Conservation (phyloP, 2,329 filamentous ascomycete species). For the Dichotomopilus funicola region DNA sequence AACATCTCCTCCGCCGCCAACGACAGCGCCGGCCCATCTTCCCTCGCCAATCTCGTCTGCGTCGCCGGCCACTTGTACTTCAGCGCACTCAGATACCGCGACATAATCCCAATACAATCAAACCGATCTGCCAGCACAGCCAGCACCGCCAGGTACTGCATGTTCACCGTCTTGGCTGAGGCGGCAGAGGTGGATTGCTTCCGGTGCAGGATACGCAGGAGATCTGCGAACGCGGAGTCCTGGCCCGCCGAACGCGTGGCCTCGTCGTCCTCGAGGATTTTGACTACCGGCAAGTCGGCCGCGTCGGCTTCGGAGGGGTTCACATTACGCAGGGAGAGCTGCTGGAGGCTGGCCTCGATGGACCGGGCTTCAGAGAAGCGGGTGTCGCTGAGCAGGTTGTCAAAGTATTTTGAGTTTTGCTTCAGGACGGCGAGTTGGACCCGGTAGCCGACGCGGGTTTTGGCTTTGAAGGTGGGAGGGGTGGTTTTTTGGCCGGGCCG, state of each 20-base stretch:
- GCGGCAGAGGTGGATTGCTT: slow-evolving; percentile 34
- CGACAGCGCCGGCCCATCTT: slow-evolving; percentile 25
- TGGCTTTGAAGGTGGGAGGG: slow-evolving; percentile 27
- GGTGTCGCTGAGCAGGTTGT: slow-evolving; percentile 55
- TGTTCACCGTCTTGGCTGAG: slow-evolving; percentile 37
- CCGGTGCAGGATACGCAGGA: slow-evolving; percentile 60
- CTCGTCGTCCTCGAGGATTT: slow-evolving; percentile 62
- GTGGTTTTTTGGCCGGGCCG: slow-evolving; percentile 19
- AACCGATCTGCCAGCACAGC: slow-evolving; percentile 69
- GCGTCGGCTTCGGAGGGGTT: slow-evolving; percentile 40
- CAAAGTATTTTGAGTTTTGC: slow-evolving; percentile 63
- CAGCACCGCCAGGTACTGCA: slow-evolving; percentile 60
- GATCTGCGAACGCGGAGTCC: slow-evolving; percentile 58
- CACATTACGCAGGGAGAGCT: slow-evolving; percentile 41
- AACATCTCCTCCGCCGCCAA: slow-evolving; percentile 55
- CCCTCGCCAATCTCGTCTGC: slow-evolving; percentile 31
- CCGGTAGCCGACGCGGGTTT: slow-evolving; percentile 46
- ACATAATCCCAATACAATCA: slow-evolving; percentile 53
- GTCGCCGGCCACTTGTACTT: slow-evolving; percentile 50
- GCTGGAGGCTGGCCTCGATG: slow-evolving; percentile 45
- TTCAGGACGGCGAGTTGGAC: slow-evolving; percentile 52
- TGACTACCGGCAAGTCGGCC: slow-evolving; percentile 54
- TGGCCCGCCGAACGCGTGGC: slow-evolving; percentile 56
- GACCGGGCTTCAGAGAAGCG: slow-evolving; percentile 57
- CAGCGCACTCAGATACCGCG: slow-evolving; percentile 44